Percentiles rank a stretch among this genome's conserved stretches.
These are phyloP conservation scores for Epithele typhae DNA, from an alignment of 768 basidiomycete genomes.

Conservation along the genomic window DNA sequence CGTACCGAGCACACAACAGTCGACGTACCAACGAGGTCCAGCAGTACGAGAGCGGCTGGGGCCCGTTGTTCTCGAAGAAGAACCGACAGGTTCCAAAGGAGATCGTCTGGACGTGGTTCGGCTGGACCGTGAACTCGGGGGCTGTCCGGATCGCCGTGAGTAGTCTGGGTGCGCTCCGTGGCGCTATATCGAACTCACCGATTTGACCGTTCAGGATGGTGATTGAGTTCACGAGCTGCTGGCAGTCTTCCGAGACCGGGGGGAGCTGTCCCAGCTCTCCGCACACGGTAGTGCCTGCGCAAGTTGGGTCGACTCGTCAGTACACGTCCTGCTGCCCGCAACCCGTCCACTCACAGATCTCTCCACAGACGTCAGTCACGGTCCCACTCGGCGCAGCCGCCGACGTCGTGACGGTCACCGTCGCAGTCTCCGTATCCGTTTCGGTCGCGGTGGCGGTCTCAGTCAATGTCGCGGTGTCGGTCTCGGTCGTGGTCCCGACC, in stretches of 20 bases:
- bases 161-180: no score
- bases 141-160: conserved; percentile 2
- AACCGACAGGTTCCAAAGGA: conserved; percentile 22
- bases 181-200: conserved; percentile 6
- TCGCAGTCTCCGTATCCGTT: conserved; percentile 6
- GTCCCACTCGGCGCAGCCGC: neutral
- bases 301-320: no score
- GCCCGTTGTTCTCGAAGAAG: conserved; percentile 21
- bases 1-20: no score
- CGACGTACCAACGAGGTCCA: conserved; percentile 15
- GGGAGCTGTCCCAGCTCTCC: conserved; percentile 13
- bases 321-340: no score
- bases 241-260: conserved; percentile 15
- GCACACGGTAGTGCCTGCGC: conserved; percentile 14
- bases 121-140: conserved; percentile 14
- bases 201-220: conserved; percentile 15
- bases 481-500: neutral
- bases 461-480: conserved; percentile 3
- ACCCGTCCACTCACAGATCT: conserved; percentile 11
- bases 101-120: conserved; percentile 16
- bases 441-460: conserved; percentile 5
- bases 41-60: conserved; percentile 18
- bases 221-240: conserved; percentile 14
- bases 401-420: conserved; percentile 3
- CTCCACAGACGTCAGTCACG: conserved; percentile 13